These are phyloP conservation scores for Kappamyces sp. DNA, from an alignment of 192 early-diverging fungal species.

Conservation along the genomic window DNA sequence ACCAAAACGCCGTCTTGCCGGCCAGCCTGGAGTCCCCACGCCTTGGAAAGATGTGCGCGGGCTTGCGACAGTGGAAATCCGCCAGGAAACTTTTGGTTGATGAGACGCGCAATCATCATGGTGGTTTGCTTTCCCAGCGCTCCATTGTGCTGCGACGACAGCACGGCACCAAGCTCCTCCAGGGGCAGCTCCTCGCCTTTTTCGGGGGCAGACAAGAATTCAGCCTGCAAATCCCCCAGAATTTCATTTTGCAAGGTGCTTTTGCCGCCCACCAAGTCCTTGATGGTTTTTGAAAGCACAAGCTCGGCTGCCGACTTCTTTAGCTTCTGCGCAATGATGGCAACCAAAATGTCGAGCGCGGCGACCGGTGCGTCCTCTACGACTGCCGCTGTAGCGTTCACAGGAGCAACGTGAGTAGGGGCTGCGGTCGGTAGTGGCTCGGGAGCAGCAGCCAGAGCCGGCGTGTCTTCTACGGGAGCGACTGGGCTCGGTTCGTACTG, in stretches of 20 bases:
- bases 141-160: constrained; percentile 58
- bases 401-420: constrained; percentile 47
- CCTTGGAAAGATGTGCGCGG: constrained; percentile 62
- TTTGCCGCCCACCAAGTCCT: constrained; percentile 93
- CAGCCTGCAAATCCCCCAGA: constrained; percentile 87
- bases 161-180: constrained; percentile 64
- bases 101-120: constrained; percentile 70
- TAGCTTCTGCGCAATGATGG: constrained; percentile 84
- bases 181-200: constrained; percentile 88
- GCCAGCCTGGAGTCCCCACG: constrained; percentile 70
- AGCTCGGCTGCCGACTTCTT: constrained; percentile 76
- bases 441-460: constrained; percentile 42
- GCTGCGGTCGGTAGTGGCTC: constrained; percentile 43
- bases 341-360: constrained; percentile 75
- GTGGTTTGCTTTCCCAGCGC: constrained; percentile 76
- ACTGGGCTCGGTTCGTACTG: constrained; percentile 66
- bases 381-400: constrained; percentile 37
- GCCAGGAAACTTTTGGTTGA: constrained; percentile 87
- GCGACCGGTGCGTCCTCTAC: constrained; percentile 69
- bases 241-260: constrained; percentile 96
- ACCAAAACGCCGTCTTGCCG: constrained; percentile 70
- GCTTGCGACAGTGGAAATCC: constrained; percentile 75
- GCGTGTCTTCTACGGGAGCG: constrained; percentile 31
- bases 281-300: constrained; percentile 70
- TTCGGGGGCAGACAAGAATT: constrained; percentile 80